A percentile compares a stretch with the other conserved stretches of the same genome.
Evolutionary conservation across 257 asterid species (phyloP).

Genomic region (Parsonsia alboflavescens): DNA sequence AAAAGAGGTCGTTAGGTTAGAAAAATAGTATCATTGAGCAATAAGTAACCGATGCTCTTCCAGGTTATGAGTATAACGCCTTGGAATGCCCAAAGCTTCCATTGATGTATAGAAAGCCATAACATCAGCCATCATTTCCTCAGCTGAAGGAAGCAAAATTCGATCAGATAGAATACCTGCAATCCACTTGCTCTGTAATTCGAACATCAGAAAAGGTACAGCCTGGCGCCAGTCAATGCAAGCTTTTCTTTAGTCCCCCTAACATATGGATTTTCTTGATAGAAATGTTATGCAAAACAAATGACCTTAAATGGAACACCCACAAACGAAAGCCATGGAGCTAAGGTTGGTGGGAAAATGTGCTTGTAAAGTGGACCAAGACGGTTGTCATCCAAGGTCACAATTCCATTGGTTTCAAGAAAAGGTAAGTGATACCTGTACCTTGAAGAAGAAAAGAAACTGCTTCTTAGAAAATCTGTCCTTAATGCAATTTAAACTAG

Average conservation of each 20-base stretch:
- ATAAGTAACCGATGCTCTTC: constrained; percentile 51
- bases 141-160: constrained; percentile 47
- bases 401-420: constrained; percentile 62
- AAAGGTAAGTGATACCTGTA: constrained; percentile 81
- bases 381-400: constrained; percentile 76
- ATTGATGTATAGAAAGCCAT: constrained; percentile 60
- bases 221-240: constrained; percentile 39
- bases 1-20: no score
- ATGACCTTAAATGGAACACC: constrained; percentile 95
- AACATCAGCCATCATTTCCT: constrained; percentile 62
- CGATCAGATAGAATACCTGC: constrained; percentile 81
- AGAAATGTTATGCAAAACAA: not conserved
- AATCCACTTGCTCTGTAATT: constrained; percentile 84
- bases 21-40: not conserved
- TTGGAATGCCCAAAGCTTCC: constrained; percentile 53
- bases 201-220: constrained; percentile 71
- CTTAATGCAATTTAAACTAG: not conserved
- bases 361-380: constrained; percentile 92
- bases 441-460: constrained; percentile 19
- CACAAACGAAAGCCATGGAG: constrained; percentile 84
- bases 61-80: constrained; percentile 70
- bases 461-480: not conserved
- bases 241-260: not conserved
- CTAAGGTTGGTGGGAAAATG: constrained; percentile 71
- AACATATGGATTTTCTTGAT: not conserved